A percentile compares a stretch with the other conserved stretches of the same genome.
Evolutionary conservation across 345 rosid species (phyloP).

Genomic region (Lepidium didymum): DNA sequence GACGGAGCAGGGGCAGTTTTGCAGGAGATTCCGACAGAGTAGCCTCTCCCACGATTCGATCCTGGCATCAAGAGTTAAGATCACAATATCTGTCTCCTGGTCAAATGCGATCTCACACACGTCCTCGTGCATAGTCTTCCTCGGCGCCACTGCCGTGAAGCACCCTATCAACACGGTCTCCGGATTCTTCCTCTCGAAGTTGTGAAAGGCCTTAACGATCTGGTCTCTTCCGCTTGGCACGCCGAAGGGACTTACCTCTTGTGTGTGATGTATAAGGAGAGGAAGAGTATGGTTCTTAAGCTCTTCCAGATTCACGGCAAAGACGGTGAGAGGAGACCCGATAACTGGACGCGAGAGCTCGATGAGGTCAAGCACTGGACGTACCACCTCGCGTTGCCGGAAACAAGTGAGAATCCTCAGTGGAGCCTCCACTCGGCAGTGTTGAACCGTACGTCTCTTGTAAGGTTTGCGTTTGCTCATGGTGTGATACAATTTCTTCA

Average conservation of each 20-base stretch:
- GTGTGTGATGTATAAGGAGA: conserved; percentile 9
- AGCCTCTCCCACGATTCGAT: conserved; percentile 15
- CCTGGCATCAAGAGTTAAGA: conserved; percentile 23
- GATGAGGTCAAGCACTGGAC: conserved; percentile 25
- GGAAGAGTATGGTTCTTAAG: conserved; percentile 15
- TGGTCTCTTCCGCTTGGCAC: conserved; percentile 20
- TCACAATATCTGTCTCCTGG: conserved; percentile 27
- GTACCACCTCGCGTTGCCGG: conserved; percentile 30
- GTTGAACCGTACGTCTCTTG: conserved; percentile 29
- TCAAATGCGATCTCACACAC: conserved; percentile 33
- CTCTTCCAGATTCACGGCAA: conserved; percentile 33
- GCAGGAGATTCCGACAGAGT: conserved; percentile 22
- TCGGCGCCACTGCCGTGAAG: conserved; percentile 35
- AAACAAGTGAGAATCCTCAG: conserved; percentile 37
- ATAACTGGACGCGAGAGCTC: conserved; percentile 30
- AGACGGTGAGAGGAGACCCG: conserved; percentile 28
- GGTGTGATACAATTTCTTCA: conserved; percentile 26
- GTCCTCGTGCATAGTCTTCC: conserved; percentile 39
- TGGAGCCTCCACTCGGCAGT: conserved; percentile 12
- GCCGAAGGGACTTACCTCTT: conserved; percentile 16
- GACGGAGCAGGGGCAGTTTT: conserved; percentile 30
- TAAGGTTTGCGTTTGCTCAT: conserved; percentile 40
- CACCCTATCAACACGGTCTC: conserved; percentile 30
- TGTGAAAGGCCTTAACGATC: conserved; percentile 28
- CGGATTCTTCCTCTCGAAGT: conserved; percentile 9